Conservation (phyloP, 2,329 filamentous ascomycete species). For the Aspergillus piperis region DNA sequence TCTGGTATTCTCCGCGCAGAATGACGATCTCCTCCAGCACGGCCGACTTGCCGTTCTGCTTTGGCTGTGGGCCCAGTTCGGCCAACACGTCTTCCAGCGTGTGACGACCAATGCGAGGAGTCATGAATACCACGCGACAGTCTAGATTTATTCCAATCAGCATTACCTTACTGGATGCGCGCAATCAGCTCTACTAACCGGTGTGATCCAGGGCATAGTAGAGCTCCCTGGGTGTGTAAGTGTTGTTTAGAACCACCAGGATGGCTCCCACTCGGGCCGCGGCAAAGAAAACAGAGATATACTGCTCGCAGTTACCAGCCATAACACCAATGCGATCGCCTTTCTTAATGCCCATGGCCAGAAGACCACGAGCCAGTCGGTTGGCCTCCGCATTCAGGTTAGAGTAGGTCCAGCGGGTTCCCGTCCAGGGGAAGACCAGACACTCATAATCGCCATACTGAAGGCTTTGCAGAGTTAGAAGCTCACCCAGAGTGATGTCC, state of each 20-base stretch:
- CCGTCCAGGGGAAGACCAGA: constrained; percentile 74
- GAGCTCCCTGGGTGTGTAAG: constrained; percentile 73
- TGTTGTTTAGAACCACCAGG: constrained; percentile 79
- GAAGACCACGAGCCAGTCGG: constrained; percentile 64
- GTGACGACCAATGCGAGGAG: constrained; percentile 65
- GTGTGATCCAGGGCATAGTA: constrained; percentile 71
- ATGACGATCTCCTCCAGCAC: constrained; percentile 58
- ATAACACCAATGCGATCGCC: constrained; percentile 75
- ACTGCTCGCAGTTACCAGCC: constrained; percentile 63
- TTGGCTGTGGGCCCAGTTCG: constrained; percentile 48
- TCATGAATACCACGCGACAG: constrained; percentile 73
- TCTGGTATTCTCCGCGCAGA: constrained; percentile 56
- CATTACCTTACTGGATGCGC: background rate
- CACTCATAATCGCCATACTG: constrained; percentile 67
- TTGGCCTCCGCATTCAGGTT: constrained; percentile 64
- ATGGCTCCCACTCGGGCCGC: constrained; percentile 66
- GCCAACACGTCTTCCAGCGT: constrained; percentile 63
- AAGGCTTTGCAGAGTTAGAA: constrained; percentile 70
- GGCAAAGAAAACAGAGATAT: constrained; percentile 70
- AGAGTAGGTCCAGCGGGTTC: constrained; percentile 71
- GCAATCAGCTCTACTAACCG: constrained; percentile 47
- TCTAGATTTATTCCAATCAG: constrained; percentile 45
- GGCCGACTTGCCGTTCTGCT: constrained; percentile 36
- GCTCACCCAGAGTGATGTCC: constrained; percentile 70
- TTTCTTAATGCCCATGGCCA: constrained; percentile 65